Percentiles rank a stretch among this genome's conserved stretches.
phyloP scores from a whole-genome alignment of 2,329 filamentous ascomycete species.

The Lojkania enalia region DNA sequence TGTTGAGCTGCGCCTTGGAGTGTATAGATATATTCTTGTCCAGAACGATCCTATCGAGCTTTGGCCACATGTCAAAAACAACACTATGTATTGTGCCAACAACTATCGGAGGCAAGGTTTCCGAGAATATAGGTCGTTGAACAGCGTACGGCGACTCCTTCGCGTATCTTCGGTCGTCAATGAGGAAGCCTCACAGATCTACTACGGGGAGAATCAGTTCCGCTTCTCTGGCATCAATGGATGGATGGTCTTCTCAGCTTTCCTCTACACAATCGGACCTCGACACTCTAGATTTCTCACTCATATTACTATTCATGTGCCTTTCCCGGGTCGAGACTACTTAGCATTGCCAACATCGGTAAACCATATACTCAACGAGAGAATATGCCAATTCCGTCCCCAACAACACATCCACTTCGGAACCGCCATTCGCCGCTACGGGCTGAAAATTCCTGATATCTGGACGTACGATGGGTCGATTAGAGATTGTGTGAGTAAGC shows the following conservation, averaged over 20 bases:
- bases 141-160: constrained; percentile 7
- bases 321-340: constrained; percentile 4
- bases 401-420: too few species aligned
- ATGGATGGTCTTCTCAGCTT: constrained; percentile 8
- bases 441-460: too few species aligned
- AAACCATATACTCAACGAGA: too few species aligned
- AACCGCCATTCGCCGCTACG: too few species aligned
- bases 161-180: constrained; percentile 9
- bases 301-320: constrained; percentile 6
- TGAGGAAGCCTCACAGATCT: constrained; percentile 14
- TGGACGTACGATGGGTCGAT: too few species aligned
- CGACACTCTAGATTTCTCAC: constrained; percentile 1
- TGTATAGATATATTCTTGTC: constrained; percentile 9
- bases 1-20: constrained; percentile 9
- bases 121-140: background rate
- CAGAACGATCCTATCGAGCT: constrained; percentile 9
- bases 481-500: too few species aligned
- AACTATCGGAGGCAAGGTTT: background rate
- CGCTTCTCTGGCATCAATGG: constrained; percentile 17
- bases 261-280: constrained; percentile 3
- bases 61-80: constrained; percentile 13
- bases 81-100: constrained; percentile 3
- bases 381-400: too few species aligned
- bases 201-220: constrained; percentile 19
- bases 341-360: too few species aligned